phyloP scores from a whole-genome alignment of 1,284 basidiomycete genomes.

The Paramarasmius palmivorus region DNA sequence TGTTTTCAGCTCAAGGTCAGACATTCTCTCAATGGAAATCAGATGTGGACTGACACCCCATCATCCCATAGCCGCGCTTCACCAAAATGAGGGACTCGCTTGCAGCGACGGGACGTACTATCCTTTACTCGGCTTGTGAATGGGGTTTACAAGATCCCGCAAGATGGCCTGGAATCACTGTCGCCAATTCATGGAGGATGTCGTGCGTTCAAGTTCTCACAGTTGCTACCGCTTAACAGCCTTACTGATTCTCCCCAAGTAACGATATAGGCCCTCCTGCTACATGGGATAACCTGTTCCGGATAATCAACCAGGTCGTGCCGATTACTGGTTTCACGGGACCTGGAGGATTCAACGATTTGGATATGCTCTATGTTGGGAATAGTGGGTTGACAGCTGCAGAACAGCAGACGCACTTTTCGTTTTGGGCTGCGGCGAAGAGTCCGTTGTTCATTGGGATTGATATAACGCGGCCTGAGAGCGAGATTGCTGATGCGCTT shows the following conservation, averaged over 20 bases:
- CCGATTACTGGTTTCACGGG: conserved; percentile 47
- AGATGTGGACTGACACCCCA: no score
- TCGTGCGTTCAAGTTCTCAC: conserved; percentile 34
- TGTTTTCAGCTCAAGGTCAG: conserved; percentile 33
- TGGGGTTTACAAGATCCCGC: conserved; percentile 56
- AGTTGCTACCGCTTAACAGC: not conserved
- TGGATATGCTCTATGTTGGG: conserved; percentile 50
- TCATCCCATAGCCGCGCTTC: conserved; percentile 40
- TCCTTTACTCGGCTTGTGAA: conserved; percentile 56
- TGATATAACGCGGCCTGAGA: conserved; percentile 31
- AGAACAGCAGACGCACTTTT: conserved; percentile 50
- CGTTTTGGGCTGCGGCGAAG: conserved; percentile 50
- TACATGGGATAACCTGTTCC: conserved; percentile 46
- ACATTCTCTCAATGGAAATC: no score
- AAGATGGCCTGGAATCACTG: conserved; percentile 42
- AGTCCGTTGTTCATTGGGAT: conserved; percentile 50
- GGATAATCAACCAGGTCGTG: conserved; percentile 52
- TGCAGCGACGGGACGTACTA: conserved; percentile 42
- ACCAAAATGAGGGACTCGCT: conserved; percentile 52
- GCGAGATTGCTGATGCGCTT: conserved; percentile 37
- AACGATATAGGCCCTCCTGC: conserved; percentile 50
- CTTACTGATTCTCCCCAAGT: conserved; percentile 24
- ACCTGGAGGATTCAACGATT: conserved; percentile 46
- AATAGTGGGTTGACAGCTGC: conserved; percentile 39
- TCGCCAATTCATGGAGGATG: conserved; percentile 53